A percentile compares a stretch with the other conserved stretches of the same genome.
phyloP scores from a whole-genome alignment of 345 rosid genomes.

The Mercurialis annua region DNA sequence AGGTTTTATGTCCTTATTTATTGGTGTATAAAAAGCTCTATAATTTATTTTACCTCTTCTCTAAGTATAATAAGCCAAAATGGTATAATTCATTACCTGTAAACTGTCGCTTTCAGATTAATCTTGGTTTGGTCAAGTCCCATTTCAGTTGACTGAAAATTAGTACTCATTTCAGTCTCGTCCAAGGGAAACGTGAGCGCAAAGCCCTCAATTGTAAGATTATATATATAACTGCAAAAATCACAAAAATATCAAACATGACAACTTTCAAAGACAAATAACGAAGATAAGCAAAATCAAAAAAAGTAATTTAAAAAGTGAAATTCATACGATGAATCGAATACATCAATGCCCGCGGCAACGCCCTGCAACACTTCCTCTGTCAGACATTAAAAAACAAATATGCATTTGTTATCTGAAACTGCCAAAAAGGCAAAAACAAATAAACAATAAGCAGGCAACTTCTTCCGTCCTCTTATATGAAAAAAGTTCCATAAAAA shows the following conservation, averaged over 20 bases:
- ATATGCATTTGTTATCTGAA: neutral
- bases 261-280: neutral
- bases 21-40: no score
- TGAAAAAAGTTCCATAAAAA: neutral
- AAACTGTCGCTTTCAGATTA: constrained; percentile 56
- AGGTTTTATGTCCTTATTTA: no score
- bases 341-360: constrained; percentile 76
- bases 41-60: no score
- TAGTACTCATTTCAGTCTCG: constrained; percentile 13
- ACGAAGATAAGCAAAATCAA: neutral
- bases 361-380: constrained; percentile 78
- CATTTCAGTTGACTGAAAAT: constrained; percentile 20
- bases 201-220: constrained; percentile 65
- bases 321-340: constrained; percentile 55
- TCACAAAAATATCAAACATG: neutral
- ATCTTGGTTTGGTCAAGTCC: constrained; percentile 50
- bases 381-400: constrained; percentile 22
- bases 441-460: neutral
- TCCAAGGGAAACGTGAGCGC: constrained; percentile 60
- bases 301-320: neutral
- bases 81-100: constrained; percentile 36
- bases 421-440: neutral
- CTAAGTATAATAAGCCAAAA: no score
- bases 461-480: no score
- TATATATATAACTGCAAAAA: constrained; percentile 55